Conservation (phyloP, 495 filamentous ascomycete species). For the Xylaria grammica region DNA sequence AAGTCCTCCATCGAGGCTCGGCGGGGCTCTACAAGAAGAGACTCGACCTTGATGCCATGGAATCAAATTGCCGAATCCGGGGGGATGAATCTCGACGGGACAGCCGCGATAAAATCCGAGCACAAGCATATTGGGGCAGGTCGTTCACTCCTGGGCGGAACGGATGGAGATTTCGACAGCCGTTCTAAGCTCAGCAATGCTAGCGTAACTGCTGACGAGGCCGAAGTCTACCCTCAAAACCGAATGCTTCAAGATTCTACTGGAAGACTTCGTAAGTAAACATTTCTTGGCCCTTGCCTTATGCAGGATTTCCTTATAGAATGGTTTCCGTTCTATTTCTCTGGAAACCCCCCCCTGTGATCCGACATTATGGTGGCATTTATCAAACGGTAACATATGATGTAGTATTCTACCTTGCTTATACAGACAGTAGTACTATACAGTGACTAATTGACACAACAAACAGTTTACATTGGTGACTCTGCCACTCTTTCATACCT, state of each 20-base stretch:
- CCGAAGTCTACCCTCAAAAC: conserved; percentile 59
- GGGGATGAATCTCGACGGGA: conserved; percentile 23
- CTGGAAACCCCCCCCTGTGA: too few relatives aligned
- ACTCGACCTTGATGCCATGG: conserved; percentile 31
- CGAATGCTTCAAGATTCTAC: conserved; percentile 66
- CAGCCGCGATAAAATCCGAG: conserved; percentile 23
- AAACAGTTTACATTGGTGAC: conserved; percentile 70
- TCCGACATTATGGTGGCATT: background rate
- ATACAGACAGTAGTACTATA: background rate
- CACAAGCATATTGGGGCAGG: conserved; percentile 26
- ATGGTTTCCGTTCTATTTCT: background rate
- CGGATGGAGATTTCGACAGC: conserved; percentile 53
- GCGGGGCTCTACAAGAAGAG: conserved; percentile 25
- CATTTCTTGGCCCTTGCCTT: background rate
- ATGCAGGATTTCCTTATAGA: background rate
- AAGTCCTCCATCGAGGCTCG: conserved; percentile 26
- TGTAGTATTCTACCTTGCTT: background rate
- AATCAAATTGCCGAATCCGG: conserved; percentile 25
- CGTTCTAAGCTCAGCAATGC: conserved; percentile 56
- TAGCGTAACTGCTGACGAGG: conserved; percentile 60
- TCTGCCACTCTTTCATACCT: conserved; percentile 74
- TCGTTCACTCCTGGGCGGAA: conserved; percentile 36
- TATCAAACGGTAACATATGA: background rate
- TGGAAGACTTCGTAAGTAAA: conserved; percentile 58
- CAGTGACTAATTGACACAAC: background rate